These are phyloP conservation scores for Prunus campanulata DNA, from an alignment of 306 rosid species.

Conservation along the genomic window DNA sequence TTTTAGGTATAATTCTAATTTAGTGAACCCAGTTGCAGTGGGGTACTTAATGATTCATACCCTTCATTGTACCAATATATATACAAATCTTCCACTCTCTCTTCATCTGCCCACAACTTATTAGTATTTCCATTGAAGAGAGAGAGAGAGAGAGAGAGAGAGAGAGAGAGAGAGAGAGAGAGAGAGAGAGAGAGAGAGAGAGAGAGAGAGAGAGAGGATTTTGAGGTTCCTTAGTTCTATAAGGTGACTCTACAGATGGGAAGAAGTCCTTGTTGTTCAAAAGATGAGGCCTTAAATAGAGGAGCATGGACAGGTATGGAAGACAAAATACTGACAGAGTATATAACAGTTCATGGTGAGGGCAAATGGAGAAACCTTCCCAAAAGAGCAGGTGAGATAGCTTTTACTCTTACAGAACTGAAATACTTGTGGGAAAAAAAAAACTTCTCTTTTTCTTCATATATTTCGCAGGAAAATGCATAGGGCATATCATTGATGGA, in stretches of 20 bases:
- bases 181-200: neutral
- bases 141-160: neutral
- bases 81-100: neutral
- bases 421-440: neutral
- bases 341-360: conserved; percentile 38
- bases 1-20: neutral
- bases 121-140: neutral
- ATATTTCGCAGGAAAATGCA: neutral
- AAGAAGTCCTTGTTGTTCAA: conserved; percentile 48
- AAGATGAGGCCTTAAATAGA: conserved; percentile 36
- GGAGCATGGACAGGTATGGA: conserved; percentile 53
- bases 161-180: neutral
- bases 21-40: neutral
- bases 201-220: neutral
- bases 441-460: neutral
- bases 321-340: conserved; percentile 33
- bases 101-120: neutral
- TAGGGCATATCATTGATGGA: no score
- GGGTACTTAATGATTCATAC: neutral
- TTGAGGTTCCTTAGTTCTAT: neutral
- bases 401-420: no score
- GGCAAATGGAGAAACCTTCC: conserved; percentile 57
- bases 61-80: neutral
- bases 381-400: conserved; percentile 38
- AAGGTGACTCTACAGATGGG: conserved; percentile 28